phyloP scores from a whole-genome alignment of 257 asterid genomes.

The Parsonsia alboflavescens region DNA sequence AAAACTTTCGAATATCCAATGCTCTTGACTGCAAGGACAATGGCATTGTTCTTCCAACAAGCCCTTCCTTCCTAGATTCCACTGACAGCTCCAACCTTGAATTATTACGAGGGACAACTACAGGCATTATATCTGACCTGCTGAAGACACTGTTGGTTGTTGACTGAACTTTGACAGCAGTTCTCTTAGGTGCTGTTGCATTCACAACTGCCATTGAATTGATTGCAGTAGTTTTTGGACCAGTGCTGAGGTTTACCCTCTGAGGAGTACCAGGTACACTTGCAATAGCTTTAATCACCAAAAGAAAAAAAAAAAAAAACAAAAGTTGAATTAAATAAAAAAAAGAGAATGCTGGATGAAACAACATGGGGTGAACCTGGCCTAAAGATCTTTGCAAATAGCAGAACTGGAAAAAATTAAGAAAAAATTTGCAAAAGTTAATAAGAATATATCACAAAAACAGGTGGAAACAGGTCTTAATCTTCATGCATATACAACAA shows the following conservation, averaged over 20 bases:
- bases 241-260: conserved; percentile 44
- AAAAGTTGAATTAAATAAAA: conserved; percentile 8
- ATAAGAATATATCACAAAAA: background rate
- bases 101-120: conserved; percentile 78
- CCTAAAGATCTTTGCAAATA: background rate
- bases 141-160: conserved; percentile 38
- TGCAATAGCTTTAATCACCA: conserved; percentile 50
- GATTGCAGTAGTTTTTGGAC: conserved; percentile 47
- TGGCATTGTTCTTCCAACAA: conserved; percentile 52
- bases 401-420: background rate
- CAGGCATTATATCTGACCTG: conserved; percentile 70
- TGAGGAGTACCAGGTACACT: conserved; percentile 74
- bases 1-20: conserved; percentile 52
- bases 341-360: background rate
- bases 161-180: conserved; percentile 55
- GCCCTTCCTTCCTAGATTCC: conserved; percentile 79
- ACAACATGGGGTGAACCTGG: no score
- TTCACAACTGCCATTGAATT: conserved; percentile 41
- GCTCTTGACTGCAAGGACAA: conserved; percentile 56
- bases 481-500: background rate
- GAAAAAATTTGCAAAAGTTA: no score
- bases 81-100: conserved; percentile 57
- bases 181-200: conserved; percentile 55
- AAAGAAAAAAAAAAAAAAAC: conserved; percentile 11
- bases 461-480: background rate